These are phyloP conservation scores for Colletotrichum gloeosporioides DNA, from an alignment of 2,329 filamentous ascomycete genomes.

Conservation along the genomic window DNA sequence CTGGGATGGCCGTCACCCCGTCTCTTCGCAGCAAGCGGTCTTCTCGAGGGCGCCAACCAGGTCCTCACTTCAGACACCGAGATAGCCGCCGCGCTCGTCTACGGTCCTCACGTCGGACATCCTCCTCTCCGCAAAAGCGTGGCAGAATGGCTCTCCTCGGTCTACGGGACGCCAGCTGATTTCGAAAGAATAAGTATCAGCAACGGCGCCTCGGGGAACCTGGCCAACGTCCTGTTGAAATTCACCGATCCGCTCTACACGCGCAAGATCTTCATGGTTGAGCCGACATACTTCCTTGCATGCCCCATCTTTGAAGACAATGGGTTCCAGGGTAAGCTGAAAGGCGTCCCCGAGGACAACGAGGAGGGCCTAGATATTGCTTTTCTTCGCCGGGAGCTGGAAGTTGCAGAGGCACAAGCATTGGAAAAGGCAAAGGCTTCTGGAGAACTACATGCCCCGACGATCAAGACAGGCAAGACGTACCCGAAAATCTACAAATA, in stretches of 20 bases:
- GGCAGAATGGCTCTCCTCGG: constrained; percentile 70
- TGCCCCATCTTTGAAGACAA: constrained; percentile 83
- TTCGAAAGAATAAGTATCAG: constrained; percentile 76
- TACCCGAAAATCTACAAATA: constrained; percentile 80
- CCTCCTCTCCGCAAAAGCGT: constrained; percentile 70
- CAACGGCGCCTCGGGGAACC: constrained; percentile 83
- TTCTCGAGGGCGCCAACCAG: constrained; percentile 65
- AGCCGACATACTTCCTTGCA: constrained; percentile 82
- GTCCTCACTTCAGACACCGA: constrained; percentile 66
- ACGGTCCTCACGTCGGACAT: constrained; percentile 80
- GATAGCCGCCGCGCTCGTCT: constrained; percentile 70
- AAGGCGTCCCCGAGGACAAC: constrained; percentile 74
- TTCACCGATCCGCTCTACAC: constrained; percentile 83
- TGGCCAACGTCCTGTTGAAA: constrained; percentile 77
- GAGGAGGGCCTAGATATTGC: constrained; percentile 76
- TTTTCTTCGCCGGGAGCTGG: constrained; percentile 47
- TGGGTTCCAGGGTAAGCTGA: constrained; percentile 71
- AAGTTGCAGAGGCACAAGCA: background rate
- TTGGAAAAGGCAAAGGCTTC: rapidly evolving
- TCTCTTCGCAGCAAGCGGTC: constrained; percentile 70
- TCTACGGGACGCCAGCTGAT: constrained; percentile 54
- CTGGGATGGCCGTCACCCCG: constrained; percentile 69
- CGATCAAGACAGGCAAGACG: background rate
- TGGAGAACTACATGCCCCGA: background rate
- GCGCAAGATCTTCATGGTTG: constrained; percentile 77